phyloP scores from a whole-genome alignment of 208 protist genomes.

The Vickermania ingenoplastis region DNA sequence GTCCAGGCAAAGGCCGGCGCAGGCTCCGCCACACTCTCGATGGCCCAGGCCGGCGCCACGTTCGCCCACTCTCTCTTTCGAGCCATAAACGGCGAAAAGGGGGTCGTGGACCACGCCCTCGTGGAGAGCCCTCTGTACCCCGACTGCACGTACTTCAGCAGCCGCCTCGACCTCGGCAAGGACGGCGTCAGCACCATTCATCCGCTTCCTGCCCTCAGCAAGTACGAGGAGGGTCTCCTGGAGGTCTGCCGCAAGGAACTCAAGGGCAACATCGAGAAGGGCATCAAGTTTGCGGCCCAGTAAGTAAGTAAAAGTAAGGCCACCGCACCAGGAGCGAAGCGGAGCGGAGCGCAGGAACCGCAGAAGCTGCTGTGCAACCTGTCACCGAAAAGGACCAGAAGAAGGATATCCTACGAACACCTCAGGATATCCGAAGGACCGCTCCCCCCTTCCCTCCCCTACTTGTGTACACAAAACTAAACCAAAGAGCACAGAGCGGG shows the following conservation, averaged over 20 bases:
- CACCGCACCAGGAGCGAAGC: no score
- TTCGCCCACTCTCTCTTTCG: slow-evolving; percentile 36
- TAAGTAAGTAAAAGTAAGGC: no score
- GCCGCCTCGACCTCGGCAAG: slow-evolving; percentile 65
- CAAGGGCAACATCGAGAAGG: slow-evolving; percentile 80
- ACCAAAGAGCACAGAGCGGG: no score
- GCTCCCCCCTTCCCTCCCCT: no score
- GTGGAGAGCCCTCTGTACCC: slow-evolving; percentile 54
- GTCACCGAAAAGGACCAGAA: no score
- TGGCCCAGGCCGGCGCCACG: slow-evolving; percentile 38
- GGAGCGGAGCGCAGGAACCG: no score
- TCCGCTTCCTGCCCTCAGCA: slow-evolving; percentile 42
- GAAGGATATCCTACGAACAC: no score
- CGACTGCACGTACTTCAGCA: slow-evolving; percentile 63
- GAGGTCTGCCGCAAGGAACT: slow-evolving; percentile 74
- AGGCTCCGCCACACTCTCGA: slow-evolving; percentile 81
- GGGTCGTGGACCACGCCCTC: slow-evolving; percentile 56
- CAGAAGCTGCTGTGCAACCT: no score
- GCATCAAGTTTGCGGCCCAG: slow-evolving; percentile 36
- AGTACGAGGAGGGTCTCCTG: slow-evolving; percentile 60
- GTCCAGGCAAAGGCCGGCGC: slow-evolving; percentile 82
- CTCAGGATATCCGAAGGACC: no score
- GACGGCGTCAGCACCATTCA: slow-evolving; percentile 48
- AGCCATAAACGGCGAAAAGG: slow-evolving; percentile 48
- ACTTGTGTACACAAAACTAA: no score